Evolutionary conservation across 192 early-diverging fungal genomes (phyloP).

Genomic region (Chytriomyces confervae): DNA sequence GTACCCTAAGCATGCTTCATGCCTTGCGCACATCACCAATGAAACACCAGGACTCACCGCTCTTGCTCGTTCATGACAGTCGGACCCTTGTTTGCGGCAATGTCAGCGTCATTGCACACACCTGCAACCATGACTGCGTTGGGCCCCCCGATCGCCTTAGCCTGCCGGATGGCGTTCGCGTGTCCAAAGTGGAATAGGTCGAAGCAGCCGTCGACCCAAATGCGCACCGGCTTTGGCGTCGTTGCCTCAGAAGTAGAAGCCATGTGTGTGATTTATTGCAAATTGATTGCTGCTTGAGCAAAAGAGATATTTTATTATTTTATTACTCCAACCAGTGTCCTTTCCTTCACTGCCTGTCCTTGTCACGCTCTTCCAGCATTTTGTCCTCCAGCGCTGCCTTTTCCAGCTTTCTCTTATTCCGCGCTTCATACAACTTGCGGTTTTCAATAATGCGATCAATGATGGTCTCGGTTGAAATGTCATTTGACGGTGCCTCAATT

Average conservation of each 20-base stretch:
- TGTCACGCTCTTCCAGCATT: slow-evolving; percentile 5
- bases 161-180: slow-evolving; percentile 93
- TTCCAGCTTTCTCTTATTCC: slow-evolving; percentile 56
- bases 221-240: neutral
- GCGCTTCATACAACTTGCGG: slow-evolving; percentile 65
- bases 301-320: too few species aligned
- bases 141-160: slow-evolving; percentile 82
- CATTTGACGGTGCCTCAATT: slow-evolving; percentile 76
- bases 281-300: too few species aligned
- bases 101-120: slow-evolving; percentile 93
- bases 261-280: too few species aligned
- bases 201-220: slow-evolving; percentile 90
- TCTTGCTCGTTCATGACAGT: slow-evolving; percentile 97
- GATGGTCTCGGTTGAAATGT: slow-evolving; percentile 83
- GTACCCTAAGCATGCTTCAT: neutral
- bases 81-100: slow-evolving; percentile 93
- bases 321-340: too few species aligned
- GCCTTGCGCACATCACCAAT: neutral
- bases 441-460: slow-evolving; percentile 89
- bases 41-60: slow-evolving; percentile 56
- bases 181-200: slow-evolving; percentile 94
- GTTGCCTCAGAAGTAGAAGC: neutral
- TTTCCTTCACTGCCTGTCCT: too few species aligned
- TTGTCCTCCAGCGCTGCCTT: slow-evolving; percentile 54
- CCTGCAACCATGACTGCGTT: slow-evolving; percentile 89